Conservation (phyloP, 371 early-diverging fungal species). For the Dinochytrium kinnereticum region DNA sequence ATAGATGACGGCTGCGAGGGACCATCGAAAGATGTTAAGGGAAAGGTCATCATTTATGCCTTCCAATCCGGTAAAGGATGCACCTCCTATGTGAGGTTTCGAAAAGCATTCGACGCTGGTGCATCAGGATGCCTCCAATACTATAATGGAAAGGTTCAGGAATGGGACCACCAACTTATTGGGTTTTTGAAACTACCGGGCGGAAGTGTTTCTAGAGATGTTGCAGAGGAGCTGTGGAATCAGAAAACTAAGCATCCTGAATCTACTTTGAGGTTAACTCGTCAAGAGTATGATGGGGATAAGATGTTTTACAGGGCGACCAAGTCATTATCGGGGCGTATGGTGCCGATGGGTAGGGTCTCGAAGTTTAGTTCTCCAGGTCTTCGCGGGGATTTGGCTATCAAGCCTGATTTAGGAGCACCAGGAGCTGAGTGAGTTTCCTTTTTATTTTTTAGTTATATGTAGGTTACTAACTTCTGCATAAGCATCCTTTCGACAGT, state of each 20-base stretch:
- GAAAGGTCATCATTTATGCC: slow-evolving; percentile 20
- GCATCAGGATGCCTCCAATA: slow-evolving; percentile 45
- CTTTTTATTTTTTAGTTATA: background rate
- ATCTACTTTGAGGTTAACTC: background rate
- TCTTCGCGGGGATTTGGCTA: slow-evolving; percentile 19
- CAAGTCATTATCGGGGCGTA: background rate
- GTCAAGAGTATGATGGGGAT: background rate
- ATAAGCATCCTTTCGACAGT: slow-evolving; percentile 33
- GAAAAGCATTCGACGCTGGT: slow-evolving; percentile 29
- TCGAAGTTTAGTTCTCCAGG: slow-evolving; percentile 51
- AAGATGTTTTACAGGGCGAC: background rate
- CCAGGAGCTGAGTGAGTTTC: slow-evolving; percentile 25
- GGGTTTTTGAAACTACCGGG: background rate
- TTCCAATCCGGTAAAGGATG: background rate
- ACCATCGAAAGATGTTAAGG: slow-evolving; percentile 8
- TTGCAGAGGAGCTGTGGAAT: background rate
- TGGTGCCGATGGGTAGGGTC: slow-evolving; percentile 41
- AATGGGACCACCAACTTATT: background rate
- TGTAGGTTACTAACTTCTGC: no score
- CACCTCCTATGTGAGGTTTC: slow-evolving; percentile 8
- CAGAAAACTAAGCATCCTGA: background rate
- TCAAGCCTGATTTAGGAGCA: slow-evolving; percentile 42
- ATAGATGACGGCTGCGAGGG: slow-evolving; percentile 6
- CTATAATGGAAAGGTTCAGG: background rate
- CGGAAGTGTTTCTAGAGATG: background rate